Evolutionary conservation across 2,329 filamentous ascomycete genomes (phyloP).

Genomic region (Stylonectria norvegica): DNA sequence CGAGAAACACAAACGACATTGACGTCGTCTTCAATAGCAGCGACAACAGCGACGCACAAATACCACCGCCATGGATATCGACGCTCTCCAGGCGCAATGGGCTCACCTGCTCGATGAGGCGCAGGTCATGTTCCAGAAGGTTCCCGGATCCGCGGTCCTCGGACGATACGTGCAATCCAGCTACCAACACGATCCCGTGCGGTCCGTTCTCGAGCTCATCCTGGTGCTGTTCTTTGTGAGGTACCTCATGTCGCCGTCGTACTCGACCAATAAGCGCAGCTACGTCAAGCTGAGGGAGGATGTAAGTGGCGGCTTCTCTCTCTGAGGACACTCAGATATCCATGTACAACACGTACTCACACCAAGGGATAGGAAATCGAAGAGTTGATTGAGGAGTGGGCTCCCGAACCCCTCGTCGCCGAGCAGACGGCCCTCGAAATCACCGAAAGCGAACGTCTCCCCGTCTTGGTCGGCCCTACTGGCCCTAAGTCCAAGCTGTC

Average conservation of each 20-base stretch:
- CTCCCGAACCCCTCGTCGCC: conserved; percentile 83
- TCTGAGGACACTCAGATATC: too few species aligned
- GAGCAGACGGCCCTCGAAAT: conserved; percentile 72
- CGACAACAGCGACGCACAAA: conserved; percentile 1
- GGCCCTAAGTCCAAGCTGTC: conserved; percentile 86
- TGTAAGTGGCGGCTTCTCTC: too few species aligned
- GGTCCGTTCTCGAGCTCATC: conserved; percentile 88
- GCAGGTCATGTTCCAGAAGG: conserved; percentile 72
- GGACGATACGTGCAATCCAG: conserved; percentile 94
- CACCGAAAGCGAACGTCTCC: conserved; percentile 76
- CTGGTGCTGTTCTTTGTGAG: conserved; percentile 93
- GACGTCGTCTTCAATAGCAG: conserved; percentile 1
- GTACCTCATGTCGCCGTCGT: conserved; percentile 87
- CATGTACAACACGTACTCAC: too few species aligned
- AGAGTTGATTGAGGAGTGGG: conserved; percentile 94
- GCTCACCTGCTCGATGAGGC: conserved; percentile 51
- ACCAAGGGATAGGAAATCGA: conserved; percentile 95
- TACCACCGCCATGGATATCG: conserved; percentile 54
- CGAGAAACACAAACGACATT: conserved; percentile 6
- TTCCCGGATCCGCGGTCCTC: conserved; percentile 91
- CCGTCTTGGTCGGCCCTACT: conserved; percentile 84
- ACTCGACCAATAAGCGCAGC: conserved; percentile 86
- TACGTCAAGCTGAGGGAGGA: conserved; percentile 87
- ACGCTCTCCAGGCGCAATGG: conserved; percentile 53
- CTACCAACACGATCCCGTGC: conserved; percentile 94